Evolutionary conservation across 768 basidiomycete species (phyloP).

Genomic region (Rhizopogon vulgaris): DNA sequence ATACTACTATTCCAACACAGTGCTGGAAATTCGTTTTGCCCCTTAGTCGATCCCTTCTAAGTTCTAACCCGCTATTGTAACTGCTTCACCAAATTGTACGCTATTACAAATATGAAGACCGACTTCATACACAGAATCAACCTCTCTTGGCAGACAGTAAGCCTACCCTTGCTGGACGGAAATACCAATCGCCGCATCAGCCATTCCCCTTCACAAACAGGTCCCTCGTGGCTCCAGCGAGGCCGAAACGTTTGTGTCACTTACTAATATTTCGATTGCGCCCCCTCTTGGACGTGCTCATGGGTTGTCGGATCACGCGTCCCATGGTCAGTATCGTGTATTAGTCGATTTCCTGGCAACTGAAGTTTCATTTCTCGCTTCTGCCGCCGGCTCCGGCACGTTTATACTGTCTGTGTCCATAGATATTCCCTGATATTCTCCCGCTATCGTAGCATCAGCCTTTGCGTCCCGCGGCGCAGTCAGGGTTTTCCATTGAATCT

Average conservation of each 20-base stretch:
- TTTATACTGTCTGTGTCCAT: constrained; percentile 5
- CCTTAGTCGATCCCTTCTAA: background rate
- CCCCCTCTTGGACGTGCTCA: constrained; percentile 16
- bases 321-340: constrained; percentile 23
- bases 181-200: constrained; percentile 11
- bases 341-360: constrained; percentile 6
- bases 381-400: constrained; percentile 12
- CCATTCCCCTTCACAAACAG: constrained; percentile 17
- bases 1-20: background rate
- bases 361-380: constrained; percentile 17
- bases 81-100: constrained; percentile 10
- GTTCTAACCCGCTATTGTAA: background rate
- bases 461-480: constrained; percentile 24
- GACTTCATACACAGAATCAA: constrained; percentile 12
- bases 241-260: constrained; percentile 24
- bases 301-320: constrained; percentile 18
- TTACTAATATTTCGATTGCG: constrained; percentile 28
- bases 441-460: constrained; percentile 29
- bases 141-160: constrained; percentile 12
- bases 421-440: constrained; percentile 20
- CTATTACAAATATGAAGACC: constrained; percentile 24
- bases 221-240: constrained; percentile 24
- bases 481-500: constrained; percentile 11
- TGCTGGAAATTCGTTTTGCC: background rate
- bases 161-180: constrained; percentile 9